Evolutionary conservation across 2,329 filamentous ascomycete genomes (phyloP), one percentile per base, ranked within the genome.

Genomic region (Cladosporium sphaerospermum): DNA sequence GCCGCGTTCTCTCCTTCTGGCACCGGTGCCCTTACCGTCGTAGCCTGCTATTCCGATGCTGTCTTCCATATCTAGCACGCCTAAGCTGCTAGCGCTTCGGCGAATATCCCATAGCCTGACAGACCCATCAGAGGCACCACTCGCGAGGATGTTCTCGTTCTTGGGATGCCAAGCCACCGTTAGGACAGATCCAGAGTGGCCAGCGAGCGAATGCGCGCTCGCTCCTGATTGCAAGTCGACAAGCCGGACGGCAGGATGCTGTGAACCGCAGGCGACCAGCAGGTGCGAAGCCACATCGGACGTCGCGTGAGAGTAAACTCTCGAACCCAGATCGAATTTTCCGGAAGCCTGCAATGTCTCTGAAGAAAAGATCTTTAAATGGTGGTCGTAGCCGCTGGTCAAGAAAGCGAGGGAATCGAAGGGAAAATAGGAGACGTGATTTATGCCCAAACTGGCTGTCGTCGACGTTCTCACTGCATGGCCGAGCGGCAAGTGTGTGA

Each of bases 101-200:
- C 92, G 80, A 23, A 96, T 81, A 67, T 97, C 92, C 85, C 92
- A 97, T 34, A 96, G 75, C 18, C 90, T 82, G 2, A 91, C 83
- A 9, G 83, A 85, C 16, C 91, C 91, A 65, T 97, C 91, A 0
- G 84, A 81, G n/a, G 89, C 87, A 0, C 88, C 89, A 47, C 88
- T 92, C 9, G 86, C 88, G 2, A 97, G 78, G 3, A 95, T 75
- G 64, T 96, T 81, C 44, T 91, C 88, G 45, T 85, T 77, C 4
- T 81, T 80, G 0, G 91, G 91, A 53, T 88, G 92, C 93, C 93
- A 97, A 3, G 83, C 79, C 23, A 82, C 78, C 49, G 79, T 79
- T 18, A 84, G 74, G 45, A 84, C 76, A 9, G 78, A 77, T 8
- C 72, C 69, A 6, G 69, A 55, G 75, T 81, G 63, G 61, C 75